phyloP scores from a whole-genome alignment of 768 basidiomycete species.

The Artomyces pyxidatus region DNA sequence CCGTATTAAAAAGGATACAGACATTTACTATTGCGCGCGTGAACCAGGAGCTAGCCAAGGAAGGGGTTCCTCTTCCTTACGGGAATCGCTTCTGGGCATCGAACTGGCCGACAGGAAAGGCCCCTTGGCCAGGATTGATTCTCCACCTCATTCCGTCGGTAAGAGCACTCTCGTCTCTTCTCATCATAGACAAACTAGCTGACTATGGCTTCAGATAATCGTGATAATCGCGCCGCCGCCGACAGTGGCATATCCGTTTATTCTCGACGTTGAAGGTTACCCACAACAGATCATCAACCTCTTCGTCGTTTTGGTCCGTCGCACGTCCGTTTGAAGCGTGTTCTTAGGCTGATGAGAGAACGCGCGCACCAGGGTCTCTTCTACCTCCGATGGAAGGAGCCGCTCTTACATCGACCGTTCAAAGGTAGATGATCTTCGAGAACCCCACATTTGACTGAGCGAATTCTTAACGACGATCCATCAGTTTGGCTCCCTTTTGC shows the following conservation, averaged over 20 bases:
- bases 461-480: no score
- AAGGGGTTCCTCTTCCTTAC: conserved; percentile 51
- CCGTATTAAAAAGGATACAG: conserved; percentile 23
- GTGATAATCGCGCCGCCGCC: conserved; percentile 48
- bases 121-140: conserved; percentile 46
- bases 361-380: conserved; percentile 53
- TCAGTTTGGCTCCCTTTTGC: conserved; percentile 50
- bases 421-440: conserved; percentile 29
- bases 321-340: no score
- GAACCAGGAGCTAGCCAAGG: conserved; percentile 58
- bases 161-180: no score
- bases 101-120: conserved; percentile 51
- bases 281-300: conserved; percentile 49
- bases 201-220: conserved; percentile 33
- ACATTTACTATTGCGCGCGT: conserved; percentile 43
- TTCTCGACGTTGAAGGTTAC: conserved; percentile 48
- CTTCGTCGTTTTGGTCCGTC: conserved; percentile 44
- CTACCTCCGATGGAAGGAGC: conserved; percentile 45
- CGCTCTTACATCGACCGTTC: conserved; percentile 41
- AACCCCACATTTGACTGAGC: no score
- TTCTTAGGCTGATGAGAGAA: no score
- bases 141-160: conserved; percentile 50
- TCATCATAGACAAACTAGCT: no score
- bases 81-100: conserved; percentile 54
- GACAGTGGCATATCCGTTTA: conserved; percentile 48